Evolutionary conservation across 768 basidiomycete species (phyloP).

Genomic region (Scleroderma bovista): DNA sequence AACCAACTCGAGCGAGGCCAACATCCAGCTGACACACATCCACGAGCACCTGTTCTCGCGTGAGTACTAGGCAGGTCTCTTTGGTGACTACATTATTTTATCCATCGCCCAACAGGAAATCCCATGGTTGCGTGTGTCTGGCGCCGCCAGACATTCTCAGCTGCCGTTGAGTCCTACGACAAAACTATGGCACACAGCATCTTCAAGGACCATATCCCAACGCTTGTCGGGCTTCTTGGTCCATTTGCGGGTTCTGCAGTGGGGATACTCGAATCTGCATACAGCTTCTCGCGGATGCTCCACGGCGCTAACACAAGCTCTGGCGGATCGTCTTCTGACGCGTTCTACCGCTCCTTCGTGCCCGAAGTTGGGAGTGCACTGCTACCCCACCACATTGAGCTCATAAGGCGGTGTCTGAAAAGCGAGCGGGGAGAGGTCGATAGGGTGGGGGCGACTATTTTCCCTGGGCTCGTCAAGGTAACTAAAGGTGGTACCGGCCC

Average conservation of each 20-base stretch:
- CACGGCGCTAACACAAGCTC: slow-evolving; percentile 58
- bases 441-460: slow-evolving; percentile 77
- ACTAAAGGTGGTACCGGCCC: slow-evolving; percentile 36
- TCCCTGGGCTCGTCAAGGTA: slow-evolving; percentile 85
- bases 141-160: slow-evolving; percentile 86
- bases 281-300: slow-evolving; percentile 81
- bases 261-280: slow-evolving; percentile 66
- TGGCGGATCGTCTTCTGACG: slow-evolving; percentile 45
- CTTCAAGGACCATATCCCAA: slow-evolving; percentile 66
- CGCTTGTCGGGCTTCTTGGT: slow-evolving; percentile 50
- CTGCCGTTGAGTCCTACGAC: slow-evolving; percentile 73
- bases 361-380: slow-evolving; percentile 74
- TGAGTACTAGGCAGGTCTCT: too few species aligned
- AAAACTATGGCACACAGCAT: slow-evolving; percentile 64
- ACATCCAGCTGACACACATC: slow-evolving; percentile 76
- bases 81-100: too few species aligned
- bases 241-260: slow-evolving; percentile 38
- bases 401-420: slow-evolving; percentile 74
- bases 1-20: slow-evolving; percentile 81
- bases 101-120: slow-evolving; percentile 49
- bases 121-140: slow-evolving; percentile 87
- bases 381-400: slow-evolving; percentile 76
- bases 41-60: slow-evolving; percentile 86
- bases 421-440: slow-evolving; percentile 72
- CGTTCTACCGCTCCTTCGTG: slow-evolving; percentile 83